Evolutionary conservation across 306 rosid species (phyloP), one percentile per base, ranked within the genome.

Genomic region (Bauhinia variegata): DNA sequence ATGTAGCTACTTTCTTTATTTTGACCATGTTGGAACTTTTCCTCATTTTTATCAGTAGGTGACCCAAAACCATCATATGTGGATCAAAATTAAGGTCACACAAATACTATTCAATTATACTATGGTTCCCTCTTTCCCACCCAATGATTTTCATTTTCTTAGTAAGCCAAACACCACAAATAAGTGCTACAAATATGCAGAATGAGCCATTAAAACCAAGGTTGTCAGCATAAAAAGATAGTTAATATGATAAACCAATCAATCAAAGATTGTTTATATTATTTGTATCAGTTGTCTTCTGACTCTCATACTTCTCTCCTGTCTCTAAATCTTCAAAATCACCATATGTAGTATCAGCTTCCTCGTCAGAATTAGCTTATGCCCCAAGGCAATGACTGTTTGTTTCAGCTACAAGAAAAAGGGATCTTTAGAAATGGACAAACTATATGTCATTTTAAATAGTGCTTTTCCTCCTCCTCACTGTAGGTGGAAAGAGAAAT

Each of bases 251-350:
- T n/a, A 50, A 65, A n/a, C n/a, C n/a, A 57, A 49, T 54, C 5
- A 31, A 60, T 34, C 62, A 14, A 37, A 31, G 31, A 17, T 0
- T 6, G 8, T 12, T 50, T 2, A 31, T n/a, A 34, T 39, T 38
- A n/a, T n/a, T n/a, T n/a, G 47, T 38, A 38, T 70, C 67, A 74
- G 77, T 74, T 54, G 71, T 69, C 63, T 37, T 78, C 66, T 34
- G 8, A 33, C 67, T 68, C 56, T 64, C 87, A 59, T n/a, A n/a
- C n/a, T 67, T 83, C 72, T 79, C 87, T 70, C 92, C 96, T 7
- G 88, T 79, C 86, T 93, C 99, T 78, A 93, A 57, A 80, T 93
- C 99, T 78, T 93, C 99, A 71, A 93, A 93, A 78, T 88, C 97
- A n/a, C 95, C 99, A 55, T 65, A 86, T 60, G 70, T 78, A 19